These are phyloP conservation scores for Exophiala viscosa DNA, from an alignment of 2,329 filamentous ascomycete genomes.

Conservation along the genomic window DNA sequence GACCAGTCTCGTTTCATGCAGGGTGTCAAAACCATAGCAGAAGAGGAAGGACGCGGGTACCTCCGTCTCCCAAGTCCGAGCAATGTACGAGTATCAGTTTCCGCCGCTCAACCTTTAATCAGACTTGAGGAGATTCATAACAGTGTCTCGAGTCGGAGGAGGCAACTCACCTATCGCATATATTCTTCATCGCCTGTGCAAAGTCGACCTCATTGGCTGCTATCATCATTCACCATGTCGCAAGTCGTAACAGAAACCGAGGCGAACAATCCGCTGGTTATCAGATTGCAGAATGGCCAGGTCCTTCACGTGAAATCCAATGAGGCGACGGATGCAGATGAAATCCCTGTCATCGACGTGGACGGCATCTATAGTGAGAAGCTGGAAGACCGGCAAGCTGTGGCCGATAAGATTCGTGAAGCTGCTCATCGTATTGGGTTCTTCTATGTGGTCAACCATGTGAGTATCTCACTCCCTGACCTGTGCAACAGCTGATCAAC, in stretches of 20 bases:
- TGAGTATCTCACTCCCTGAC: slow-evolving; percentile 6
- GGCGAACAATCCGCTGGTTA: slow-evolving; percentile 6
- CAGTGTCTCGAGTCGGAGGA: too few species aligned
- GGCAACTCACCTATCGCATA: too few species aligned
- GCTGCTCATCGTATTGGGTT: slow-evolving; percentile 39
- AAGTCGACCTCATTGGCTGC: background rate
- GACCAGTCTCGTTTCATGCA: too few species aligned
- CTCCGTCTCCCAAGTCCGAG: slow-evolving; percentile 2
- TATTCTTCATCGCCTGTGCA: too few species aligned
- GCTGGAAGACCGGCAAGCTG: slow-evolving; percentile 35
- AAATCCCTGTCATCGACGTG: slow-evolving; percentile 46
- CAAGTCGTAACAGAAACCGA: background rate
- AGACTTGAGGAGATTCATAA: too few species aligned
- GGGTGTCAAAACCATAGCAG: too few species aligned
- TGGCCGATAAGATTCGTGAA: slow-evolving; percentile 41
- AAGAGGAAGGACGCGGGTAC: background rate
- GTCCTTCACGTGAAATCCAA: slow-evolving; percentile 16
- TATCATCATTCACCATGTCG: background rate
- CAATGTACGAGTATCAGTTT: background rate
- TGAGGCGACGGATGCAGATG: slow-evolving; percentile 15
- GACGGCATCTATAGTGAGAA: slow-evolving; percentile 38
- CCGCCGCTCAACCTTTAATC: too few species aligned
- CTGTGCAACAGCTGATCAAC: slow-evolving; percentile 37
- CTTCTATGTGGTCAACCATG: slow-evolving; percentile 37
- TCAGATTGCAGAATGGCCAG: slow-evolving; percentile 19